Percentiles rank a stretch among this genome's conserved stretches.
These are phyloP conservation scores for Aspergillus affinis DNA, from an alignment of 495 filamentous ascomycete genomes.

Conservation along the genomic window DNA sequence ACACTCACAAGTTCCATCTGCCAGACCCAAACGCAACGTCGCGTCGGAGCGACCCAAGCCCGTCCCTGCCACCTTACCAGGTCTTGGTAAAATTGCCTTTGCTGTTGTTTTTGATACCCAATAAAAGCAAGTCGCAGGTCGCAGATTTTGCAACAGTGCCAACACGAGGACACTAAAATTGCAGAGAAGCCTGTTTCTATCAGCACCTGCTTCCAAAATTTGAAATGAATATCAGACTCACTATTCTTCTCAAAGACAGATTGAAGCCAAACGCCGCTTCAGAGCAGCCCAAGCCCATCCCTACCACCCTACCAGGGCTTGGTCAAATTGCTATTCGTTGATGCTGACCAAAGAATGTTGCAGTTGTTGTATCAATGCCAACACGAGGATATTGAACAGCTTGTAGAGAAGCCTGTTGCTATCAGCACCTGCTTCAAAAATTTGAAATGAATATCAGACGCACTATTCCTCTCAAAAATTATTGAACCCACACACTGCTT, in stretches of 20 bases:
- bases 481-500: too few species aligned
- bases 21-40: not conserved
- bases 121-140: too few species aligned
- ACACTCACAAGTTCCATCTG: not conserved
- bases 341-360: too few species aligned
- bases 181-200: too few species aligned
- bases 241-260: too few species aligned
- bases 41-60: not conserved
- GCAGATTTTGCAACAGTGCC: too few species aligned
- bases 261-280: too few species aligned
- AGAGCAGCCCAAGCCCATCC: constrained; percentile 3
- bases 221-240: not conserved
- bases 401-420: not conserved
- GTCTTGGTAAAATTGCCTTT: not conserved
- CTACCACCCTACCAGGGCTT: constrained; percentile 7
- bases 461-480: not conserved
- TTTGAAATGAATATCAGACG: not conserved
- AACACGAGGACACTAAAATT: too few species aligned
- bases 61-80: constrained; percentile 10
- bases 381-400: too few species aligned
- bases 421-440: not conserved
- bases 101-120: too few species aligned
- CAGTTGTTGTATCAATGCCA: too few species aligned
- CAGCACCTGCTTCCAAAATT: not conserved
- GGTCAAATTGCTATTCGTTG: not conserved